Evolutionary conservation across 768 basidiomycete genomes (phyloP).

Genomic region (Lactifluus rugatus): DNA sequence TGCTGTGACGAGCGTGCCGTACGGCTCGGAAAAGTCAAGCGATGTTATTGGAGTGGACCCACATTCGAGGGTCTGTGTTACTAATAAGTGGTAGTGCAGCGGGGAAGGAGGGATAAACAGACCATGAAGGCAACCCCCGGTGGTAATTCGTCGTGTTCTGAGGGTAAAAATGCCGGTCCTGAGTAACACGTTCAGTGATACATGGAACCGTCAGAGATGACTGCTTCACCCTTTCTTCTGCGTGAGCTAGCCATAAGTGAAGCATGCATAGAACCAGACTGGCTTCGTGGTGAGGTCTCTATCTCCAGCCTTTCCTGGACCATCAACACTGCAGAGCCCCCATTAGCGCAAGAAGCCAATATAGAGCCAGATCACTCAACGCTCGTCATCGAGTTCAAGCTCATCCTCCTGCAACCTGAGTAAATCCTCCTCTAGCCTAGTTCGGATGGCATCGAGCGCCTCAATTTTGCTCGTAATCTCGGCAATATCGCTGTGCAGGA

Average conservation of each 20-base stretch:
- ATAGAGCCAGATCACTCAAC: slow-evolving; percentile 38
- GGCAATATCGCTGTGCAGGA: slow-evolving; percentile 77
- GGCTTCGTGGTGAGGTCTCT: slow-evolving; percentile 40
- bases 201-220: background rate
- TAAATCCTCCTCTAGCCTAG: slow-evolving; percentile 72
- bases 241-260: slow-evolving; percentile 49
- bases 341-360: slow-evolving; percentile 3
- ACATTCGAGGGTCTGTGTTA: slow-evolving; percentile 62
- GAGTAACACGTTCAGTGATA: slow-evolving; percentile 1
- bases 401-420: slow-evolving; percentile 90
- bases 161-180: slow-evolving; percentile 94
- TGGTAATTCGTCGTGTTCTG: slow-evolving; percentile 93
- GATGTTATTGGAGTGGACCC: slow-evolving; percentile 78
- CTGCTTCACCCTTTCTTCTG: slow-evolving; percentile 48
- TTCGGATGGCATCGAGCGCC: slow-evolving; percentile 69
- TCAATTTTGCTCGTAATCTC: slow-evolving; percentile 90
- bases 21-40: slow-evolving; percentile 94
- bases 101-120: slow-evolving; percentile 16
- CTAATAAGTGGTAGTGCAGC: slow-evolving; percentile 10
- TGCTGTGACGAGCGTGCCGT: slow-evolving; percentile 85
- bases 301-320: slow-evolving; percentile 77
- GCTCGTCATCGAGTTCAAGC: slow-evolving; percentile 91
- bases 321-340: slow-evolving; percentile 57
- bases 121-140: slow-evolving; percentile 97
- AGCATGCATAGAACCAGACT: slow-evolving; percentile 29